Evolutionary conservation across 75 land plant species (phyloP).

Genomic region (Selaginella tamariscina): DNA sequence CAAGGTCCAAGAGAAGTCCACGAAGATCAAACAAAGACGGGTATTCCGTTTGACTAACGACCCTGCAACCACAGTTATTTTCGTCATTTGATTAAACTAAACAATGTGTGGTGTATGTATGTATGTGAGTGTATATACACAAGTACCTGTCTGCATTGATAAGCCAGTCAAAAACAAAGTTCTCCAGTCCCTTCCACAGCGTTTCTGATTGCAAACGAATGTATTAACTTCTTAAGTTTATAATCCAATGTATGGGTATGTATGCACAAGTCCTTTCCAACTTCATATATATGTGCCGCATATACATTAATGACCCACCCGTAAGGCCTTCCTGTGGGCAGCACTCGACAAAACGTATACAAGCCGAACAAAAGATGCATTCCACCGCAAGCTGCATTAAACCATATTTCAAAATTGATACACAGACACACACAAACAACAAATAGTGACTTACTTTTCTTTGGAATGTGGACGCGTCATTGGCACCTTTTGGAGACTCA

Average conservation of each 20-base stretch:
- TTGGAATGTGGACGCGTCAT: slow-evolving; percentile 95
- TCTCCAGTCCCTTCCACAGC: slow-evolving; percentile 89
- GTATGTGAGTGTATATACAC: not conserved
- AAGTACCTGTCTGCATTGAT: slow-evolving; percentile 96
- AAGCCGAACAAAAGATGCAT: slow-evolving; percentile 98
- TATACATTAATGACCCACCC: slow-evolving; percentile 34
- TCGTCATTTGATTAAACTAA: not conserved
- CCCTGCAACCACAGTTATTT: slow-evolving; percentile 38
- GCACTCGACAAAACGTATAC: slow-evolving; percentile 96
- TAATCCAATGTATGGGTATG: no score
- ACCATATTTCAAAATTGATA: not conserved
- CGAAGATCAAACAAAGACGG: slow-evolving; percentile 94
- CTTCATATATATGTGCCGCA: no score
- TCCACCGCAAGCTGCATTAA: slow-evolving; percentile 82
- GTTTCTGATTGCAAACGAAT: slow-evolving; percentile 41
- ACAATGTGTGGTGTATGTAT: not conserved
- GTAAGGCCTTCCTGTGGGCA: slow-evolving; percentile 97
- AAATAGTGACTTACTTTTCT: slow-evolving; percentile 57
- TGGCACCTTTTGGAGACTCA: slow-evolving; percentile 94
- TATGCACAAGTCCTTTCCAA: no score
- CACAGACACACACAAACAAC: not conserved
- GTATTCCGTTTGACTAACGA: slow-evolving; percentile 95
- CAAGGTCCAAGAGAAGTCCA: slow-evolving; percentile 83
- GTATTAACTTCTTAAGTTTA: not conserved
- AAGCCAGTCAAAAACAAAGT: slow-evolving; percentile 96